phyloP scores from a whole-genome alignment of 225 moss, liverwort and hornwort genomes.

The Bryoerythrophyllum caledonicum region DNA sequence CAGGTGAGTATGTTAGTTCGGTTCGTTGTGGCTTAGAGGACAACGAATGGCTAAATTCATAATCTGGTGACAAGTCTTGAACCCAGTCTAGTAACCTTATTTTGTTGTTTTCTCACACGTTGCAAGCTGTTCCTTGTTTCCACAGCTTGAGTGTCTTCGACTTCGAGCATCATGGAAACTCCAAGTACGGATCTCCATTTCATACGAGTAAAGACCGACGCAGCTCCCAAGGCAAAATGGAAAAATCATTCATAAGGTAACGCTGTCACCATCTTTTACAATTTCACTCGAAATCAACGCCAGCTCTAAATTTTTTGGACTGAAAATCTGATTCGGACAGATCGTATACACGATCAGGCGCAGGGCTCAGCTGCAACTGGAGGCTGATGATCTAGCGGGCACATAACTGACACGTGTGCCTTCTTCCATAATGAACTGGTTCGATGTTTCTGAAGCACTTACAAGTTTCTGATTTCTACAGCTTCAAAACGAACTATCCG shows the following conservation, averaged over 20 bases:
- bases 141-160: constrained; percentile 94
- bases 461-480: constrained; percentile 35
- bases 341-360: not conserved
- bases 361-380: not conserved
- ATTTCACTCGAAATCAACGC: not conserved
- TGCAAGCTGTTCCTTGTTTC: constrained; percentile 10
- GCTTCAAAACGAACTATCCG: constrained; percentile 95
- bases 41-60: not conserved
- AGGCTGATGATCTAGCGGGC: not conserved
- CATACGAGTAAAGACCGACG: constrained; percentile 95
- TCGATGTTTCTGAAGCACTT: constrained; percentile 9
- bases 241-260: constrained; percentile 99
- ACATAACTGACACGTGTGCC: not conserved
- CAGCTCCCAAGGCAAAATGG: constrained; percentile 99
- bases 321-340: not conserved
- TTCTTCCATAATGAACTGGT: not conserved
- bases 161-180: constrained; percentile 97
- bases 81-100: not conserved
- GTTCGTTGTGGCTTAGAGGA: constrained; percentile 9
- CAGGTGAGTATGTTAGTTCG: constrained; percentile 59
- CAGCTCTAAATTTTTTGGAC: constrained; percentile 1
- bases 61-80: not conserved
- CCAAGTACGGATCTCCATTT: constrained; percentile 97
- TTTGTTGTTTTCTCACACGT: constrained; percentile 7
- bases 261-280: not conserved